Evolutionary conservation across 2,329 filamentous ascomycete species (phyloP).

Genomic region (Coniochaeta sp.): DNA sequence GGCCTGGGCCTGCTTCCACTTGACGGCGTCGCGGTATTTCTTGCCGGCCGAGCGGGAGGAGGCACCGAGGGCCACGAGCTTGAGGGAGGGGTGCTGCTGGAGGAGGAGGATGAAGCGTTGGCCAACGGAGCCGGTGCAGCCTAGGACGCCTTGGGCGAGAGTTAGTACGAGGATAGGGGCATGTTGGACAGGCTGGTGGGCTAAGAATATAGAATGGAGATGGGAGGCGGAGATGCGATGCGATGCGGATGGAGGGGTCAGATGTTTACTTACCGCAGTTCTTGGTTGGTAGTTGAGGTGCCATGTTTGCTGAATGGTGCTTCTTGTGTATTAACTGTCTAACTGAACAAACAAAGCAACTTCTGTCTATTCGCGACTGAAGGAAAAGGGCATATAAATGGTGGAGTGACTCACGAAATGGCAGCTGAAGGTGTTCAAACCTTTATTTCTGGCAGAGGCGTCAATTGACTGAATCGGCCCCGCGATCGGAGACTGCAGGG

Average conservation of each 20-base stretch:
- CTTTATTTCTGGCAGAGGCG: neutral
- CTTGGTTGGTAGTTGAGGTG: conserved; percentile 44
- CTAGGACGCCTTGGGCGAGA: conserved; percentile 61
- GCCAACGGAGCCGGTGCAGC: conserved; percentile 89
- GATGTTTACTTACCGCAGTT: conserved; percentile 44
- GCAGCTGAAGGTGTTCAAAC: neutral
- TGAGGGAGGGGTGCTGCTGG: conserved; percentile 78
- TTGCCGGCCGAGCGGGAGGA: conserved; percentile 86
- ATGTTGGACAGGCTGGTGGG: neutral
- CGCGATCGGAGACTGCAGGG: neutral
- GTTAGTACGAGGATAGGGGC: conserved; percentile 4
- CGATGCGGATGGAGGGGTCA: conserved; percentile 11
- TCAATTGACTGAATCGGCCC: neutral
- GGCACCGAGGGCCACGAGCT: conserved; percentile 82
- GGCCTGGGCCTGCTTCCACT: conserved; percentile 85
- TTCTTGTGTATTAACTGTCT: neutral
- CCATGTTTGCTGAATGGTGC: conserved; percentile 5
- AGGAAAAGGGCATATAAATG: neutral
- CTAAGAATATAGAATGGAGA: neutral
- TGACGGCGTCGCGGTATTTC: conserved; percentile 87
- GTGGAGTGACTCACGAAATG: neutral
- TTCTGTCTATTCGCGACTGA: neutral
- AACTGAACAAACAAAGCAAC: neutral
- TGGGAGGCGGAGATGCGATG: conserved; percentile 6
- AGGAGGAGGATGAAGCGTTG: conserved; percentile 93